Conservation (phyloP, 108 stramenopile genomes). For the Discostella pseudostelligera region DNA sequence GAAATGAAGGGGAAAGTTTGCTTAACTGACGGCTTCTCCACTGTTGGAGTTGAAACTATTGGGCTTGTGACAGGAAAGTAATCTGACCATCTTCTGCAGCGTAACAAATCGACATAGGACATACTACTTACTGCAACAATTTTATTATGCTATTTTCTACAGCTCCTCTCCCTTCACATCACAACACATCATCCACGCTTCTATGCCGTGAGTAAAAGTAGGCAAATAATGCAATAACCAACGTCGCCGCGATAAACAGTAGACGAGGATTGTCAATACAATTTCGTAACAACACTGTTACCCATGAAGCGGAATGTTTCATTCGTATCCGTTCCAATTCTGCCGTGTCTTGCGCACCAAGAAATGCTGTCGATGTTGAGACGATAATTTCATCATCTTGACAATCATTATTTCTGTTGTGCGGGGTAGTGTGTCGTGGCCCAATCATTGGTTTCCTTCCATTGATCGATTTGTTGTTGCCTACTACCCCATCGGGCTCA, state of each 20-base stretch:
- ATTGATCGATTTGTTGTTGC: conserved; percentile 5
- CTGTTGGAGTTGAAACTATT: conserved; percentile 91
- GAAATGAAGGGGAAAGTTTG: conserved; percentile 75
- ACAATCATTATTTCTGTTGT: background rate
- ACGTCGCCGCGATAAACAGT: conserved; percentile 25
- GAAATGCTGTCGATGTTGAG: conserved; percentile 33
- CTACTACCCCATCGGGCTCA: conserved; percentile 6
- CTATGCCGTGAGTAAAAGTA: conserved; percentile 30
- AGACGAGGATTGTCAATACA: conserved; percentile 27
- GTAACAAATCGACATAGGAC: background rate
- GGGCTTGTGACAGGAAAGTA: conserved; percentile 91
- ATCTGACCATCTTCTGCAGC: background rate
- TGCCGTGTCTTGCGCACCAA: conserved; percentile 28
- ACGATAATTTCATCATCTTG: conserved; percentile 28
- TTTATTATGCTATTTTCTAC: no score
- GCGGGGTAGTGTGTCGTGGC: conserved; percentile 12
- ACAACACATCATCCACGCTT: conserved; percentile 37
- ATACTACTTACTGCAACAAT: no score
- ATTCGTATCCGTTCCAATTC: conserved; percentile 33
- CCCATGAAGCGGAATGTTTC: conserved; percentile 10
- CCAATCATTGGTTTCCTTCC: conserved; percentile 27
- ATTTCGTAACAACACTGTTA: conserved; percentile 10
- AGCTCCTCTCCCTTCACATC: background rate
- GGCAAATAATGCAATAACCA: conserved; percentile 29
- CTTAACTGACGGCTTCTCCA: conserved; percentile 82